Conservation (phyloP, 2,329 filamentous ascomycete species). For the Exophiala oligosperma region DNA sequence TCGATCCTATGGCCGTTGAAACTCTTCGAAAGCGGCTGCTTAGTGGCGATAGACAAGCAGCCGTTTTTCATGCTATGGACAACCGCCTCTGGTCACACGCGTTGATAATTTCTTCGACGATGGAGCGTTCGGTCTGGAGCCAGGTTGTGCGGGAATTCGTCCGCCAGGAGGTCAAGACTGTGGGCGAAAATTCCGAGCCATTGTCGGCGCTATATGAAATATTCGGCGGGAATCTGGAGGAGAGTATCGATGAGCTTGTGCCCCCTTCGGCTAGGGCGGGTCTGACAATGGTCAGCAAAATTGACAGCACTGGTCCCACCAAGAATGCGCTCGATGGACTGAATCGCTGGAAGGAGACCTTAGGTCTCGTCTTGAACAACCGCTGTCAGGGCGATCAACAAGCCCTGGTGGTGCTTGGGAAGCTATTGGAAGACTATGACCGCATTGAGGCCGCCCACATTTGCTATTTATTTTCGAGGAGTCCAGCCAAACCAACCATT, state of each 20-base stretch:
- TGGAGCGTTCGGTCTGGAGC: slow-evolving; percentile 75
- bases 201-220: slow-evolving; percentile 91
- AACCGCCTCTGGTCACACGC: slow-evolving; percentile 95
- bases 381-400: slow-evolving; percentile 76
- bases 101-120: slow-evolving; percentile 81
- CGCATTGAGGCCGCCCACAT: slow-evolving; percentile 89
- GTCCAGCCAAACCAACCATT: slow-evolving; percentile 52
- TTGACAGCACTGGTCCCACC: slow-evolving; percentile 58
- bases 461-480: slow-evolving; percentile 85
- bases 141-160: slow-evolving; percentile 95
- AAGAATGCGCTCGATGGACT: slow-evolving; percentile 80
- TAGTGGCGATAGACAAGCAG: slow-evolving; percentile 81
- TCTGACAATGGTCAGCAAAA: slow-evolving; percentile 84
- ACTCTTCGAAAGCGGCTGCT: slow-evolving; percentile 72
- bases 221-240: slow-evolving; percentile 88
- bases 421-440: slow-evolving; percentile 79
- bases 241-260: slow-evolving; percentile 93
- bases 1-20: slow-evolving; percentile 69
- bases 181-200: slow-evolving; percentile 78
- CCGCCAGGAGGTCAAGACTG: slow-evolving; percentile 85
- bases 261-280: slow-evolving; percentile 89
- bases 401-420: slow-evolving; percentile 77
- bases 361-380: slow-evolving; percentile 84
- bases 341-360: slow-evolving; percentile 90
- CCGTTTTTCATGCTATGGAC: slow-evolving; percentile 90